A percentile compares a stretch with the other conserved stretches of the same genome.
Conservation (phyloP, 2,329 filamentous ascomycete species). For the Cryphonectria radicalis region DNA sequence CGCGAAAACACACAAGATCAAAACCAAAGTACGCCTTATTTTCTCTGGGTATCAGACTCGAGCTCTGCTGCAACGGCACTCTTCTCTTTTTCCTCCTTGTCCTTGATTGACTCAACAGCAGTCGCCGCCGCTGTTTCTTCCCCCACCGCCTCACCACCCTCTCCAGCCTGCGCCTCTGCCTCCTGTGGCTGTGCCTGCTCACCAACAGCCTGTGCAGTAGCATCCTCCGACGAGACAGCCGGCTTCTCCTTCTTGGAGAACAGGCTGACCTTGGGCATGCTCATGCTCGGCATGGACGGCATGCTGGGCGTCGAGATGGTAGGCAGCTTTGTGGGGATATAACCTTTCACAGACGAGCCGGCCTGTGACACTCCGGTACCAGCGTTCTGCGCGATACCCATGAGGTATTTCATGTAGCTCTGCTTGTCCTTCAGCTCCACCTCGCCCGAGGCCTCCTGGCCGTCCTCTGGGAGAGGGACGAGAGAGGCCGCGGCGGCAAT, state of each 20-base stretch:
- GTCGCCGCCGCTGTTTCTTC: neutral
- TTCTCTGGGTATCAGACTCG: neutral
- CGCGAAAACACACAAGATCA: neutral
- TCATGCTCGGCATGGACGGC: slow-evolving; percentile 31
- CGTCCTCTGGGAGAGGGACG: slow-evolving; percentile 51
- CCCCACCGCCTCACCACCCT: neutral
- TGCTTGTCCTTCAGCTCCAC: slow-evolving; percentile 41
- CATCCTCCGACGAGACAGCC: slow-evolving; percentile 15
- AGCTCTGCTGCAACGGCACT: too few relatives aligned
- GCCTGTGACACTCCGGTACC: slow-evolving; percentile 48
- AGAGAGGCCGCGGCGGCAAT: slow-evolving; percentile 57
- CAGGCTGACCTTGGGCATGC: slow-evolving; percentile 22
- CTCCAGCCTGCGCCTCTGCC: neutral
- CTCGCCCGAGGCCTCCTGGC: slow-evolving; percentile 39
- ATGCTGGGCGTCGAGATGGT: slow-evolving; percentile 39
- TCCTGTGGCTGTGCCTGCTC: neutral
- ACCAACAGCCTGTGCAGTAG: neutral
- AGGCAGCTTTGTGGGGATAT: slow-evolving; percentile 50
- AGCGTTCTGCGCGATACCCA: slow-evolving; percentile 52
- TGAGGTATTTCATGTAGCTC: slow-evolving; percentile 54
- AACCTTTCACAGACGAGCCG: slow-evolving; percentile 50
- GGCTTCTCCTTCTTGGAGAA: slow-evolving; percentile 30
- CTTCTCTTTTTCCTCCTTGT: slow-evolving; percentile 1
- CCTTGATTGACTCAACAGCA: neutral
- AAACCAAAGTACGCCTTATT: slow-evolving; percentile 8